These are phyloP conservation scores for Exophiala spinifera DNA, from an alignment of 2,329 filamentous ascomycete species.

Conservation along the genomic window DNA sequence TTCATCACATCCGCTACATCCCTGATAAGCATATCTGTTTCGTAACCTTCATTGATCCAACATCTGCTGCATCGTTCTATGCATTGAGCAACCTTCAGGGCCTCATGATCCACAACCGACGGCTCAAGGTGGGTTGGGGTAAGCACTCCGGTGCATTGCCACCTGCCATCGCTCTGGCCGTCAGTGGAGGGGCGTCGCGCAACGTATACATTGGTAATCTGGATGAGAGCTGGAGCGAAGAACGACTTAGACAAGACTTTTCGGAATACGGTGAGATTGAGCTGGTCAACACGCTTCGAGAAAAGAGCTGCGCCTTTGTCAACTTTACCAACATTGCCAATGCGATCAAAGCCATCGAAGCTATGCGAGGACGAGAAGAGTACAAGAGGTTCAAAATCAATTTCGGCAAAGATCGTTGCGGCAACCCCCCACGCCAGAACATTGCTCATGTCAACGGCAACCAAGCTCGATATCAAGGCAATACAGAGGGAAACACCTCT, in stretches of 20 bases:
- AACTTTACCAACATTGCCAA: slow-evolving; percentile 99
- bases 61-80: slow-evolving; percentile 95
- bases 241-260: slow-evolving; percentile 92
- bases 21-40: slow-evolving; percentile 99
- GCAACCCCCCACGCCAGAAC: slow-evolving; percentile 89
- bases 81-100: slow-evolving; percentile 96
- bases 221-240: slow-evolving; percentile 95
- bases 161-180: slow-evolving; percentile 90
- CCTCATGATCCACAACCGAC: slow-evolving; percentile 97
- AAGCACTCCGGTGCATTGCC: slow-evolving; percentile 97
- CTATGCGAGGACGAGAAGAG: slow-evolving; percentile 88
- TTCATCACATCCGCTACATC: slow-evolving; percentile 98
- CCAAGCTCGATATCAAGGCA: slow-evolving; percentile 61
- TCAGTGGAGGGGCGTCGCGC: slow-evolving; percentile 93
- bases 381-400: slow-evolving; percentile 99
- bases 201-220: slow-evolving; percentile 98
- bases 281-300: slow-evolving; percentile 89
- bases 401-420: slow-evolving; percentile 97
- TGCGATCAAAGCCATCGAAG: slow-evolving; percentile 98
- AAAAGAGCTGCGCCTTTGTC: slow-evolving; percentile 99
- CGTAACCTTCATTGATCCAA: slow-evolving; percentile 98
- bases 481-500: slow-evolving; percentile 54
- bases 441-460: slow-evolving; percentile 59
- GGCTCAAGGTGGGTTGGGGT: slow-evolving; percentile 98
- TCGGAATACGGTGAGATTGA: slow-evolving; percentile 97